Evolutionary conservation across 805 yeast genomes (phyloP), one percentile per base, ranked within the genome.

Genomic region (Starmerella etchellsii): DNA sequence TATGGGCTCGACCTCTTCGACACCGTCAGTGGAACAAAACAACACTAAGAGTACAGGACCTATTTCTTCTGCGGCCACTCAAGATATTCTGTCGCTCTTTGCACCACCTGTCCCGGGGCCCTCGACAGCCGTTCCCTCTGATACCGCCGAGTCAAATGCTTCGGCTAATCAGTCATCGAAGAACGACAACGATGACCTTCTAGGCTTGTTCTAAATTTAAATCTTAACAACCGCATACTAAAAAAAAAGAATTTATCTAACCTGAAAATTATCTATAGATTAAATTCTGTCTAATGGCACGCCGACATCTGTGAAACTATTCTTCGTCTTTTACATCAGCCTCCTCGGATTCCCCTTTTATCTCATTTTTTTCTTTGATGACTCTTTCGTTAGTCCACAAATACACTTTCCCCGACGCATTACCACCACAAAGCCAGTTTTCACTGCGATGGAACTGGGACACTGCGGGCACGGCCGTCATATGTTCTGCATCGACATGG

Each of bases 401-500:
- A 55, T 79, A 82, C 0, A 77, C 76, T 54, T 87, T 87, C 7
- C 97, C 97, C 53, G 93, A 81, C 18, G 96, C 91, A 44, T 87
- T 81, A 9, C 95, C 97, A 1, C 98, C 98, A 3, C 74, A 85
- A 4, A 81, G 61, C 95, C 96, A 85, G 58, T 88, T 84, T 53
- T 78, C 70, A 0, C 81, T 71, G 2, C 87, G 94, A 57, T 91
- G 97, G 64, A 88, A 71, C 14, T 73, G 66, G 14, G 77, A 69
- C 1, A 81, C 96, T 0, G 97, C 96, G 1, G 98, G 97, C 2
- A 91, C 95, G 1, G 94, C 88, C 0, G 94, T 79, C 58, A 88
- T 74, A 18, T 62, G 55, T 0, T 66, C 69, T 36, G 70, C 75
- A 1, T 72, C 68, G 27, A 88, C 58, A 56, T 83, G 94, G 0